Evolutionary conservation across 1,139 yeast species (phyloP), one percentile per base, ranked within the genome.

Genomic region (Citeromyces siamensis): DNA sequence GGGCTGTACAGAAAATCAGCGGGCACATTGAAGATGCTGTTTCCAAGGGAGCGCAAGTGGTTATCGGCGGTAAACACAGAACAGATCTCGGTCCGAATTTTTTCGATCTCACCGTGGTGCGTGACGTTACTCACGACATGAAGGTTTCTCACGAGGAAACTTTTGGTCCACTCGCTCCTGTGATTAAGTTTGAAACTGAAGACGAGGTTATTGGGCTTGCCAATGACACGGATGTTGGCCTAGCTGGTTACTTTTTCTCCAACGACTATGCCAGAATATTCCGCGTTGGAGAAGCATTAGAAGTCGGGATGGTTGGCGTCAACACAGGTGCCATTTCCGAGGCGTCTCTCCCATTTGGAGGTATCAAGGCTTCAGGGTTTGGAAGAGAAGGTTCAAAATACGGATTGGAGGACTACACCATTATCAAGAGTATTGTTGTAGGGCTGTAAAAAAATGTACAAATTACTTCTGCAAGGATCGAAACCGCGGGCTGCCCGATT

Each of bases 81-180:
- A 59, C 75, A 1, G 76, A 75, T n/a, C 53, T 83, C 31, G 95
- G 95, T 5, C 71, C 73, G 36, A 68, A 71, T 48, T 86, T 83
- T 59, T 86, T 75, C 53, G 76, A 77, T 13, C 83, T 93, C 40
- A 81, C 93, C 1, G 74, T 86, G 7, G 54, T 86, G 41, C 64
- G 73, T 9, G 69, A 75, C 43, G 86, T 82, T 28, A 71, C 83
- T 36, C 58, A 64, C 6, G 68, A 68, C 31, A 82, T 85, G 68
- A 52, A 58, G 40, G 80, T 85, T 19, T 64, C 75, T 41, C 51
- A 60, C 22, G 93, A 84, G 48, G 96, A 86, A 59, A 84, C 94
- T 2, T 86, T 86, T 55, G 96, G 95, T 9, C 96, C 96, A 4
- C 64, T 86, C 34, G 93, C 90, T 38, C 90, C 93, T 1, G 58